Conservation (phyloP, 2,329 filamentous ascomycete species). For the Leptoxyphium fumago region DNA sequence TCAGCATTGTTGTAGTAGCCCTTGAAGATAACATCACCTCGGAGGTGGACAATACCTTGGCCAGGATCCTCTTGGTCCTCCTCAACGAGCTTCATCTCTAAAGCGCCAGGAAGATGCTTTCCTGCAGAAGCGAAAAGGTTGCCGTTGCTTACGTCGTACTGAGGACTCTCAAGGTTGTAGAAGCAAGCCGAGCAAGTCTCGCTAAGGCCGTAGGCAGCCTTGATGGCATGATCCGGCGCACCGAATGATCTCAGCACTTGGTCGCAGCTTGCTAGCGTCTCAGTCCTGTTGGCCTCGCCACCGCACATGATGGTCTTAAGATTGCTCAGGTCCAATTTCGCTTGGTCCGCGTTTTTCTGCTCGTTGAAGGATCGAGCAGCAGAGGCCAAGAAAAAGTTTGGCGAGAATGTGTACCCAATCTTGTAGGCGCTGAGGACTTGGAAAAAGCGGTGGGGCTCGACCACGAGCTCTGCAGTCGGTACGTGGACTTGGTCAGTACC, state of each 20-base stretch:
- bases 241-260: slow-evolving; percentile 4
- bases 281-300: slow-evolving; percentile 29
- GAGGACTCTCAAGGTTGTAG: slow-evolving; percentile 9
- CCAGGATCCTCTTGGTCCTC: neutral
- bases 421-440: slow-evolving; percentile 26
- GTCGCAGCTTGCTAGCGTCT: slow-evolving; percentile 6
- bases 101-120: slow-evolving; percentile 5
- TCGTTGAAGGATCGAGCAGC: slow-evolving; percentile 7
- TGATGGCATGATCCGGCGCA: slow-evolving; percentile 7
- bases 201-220: slow-evolving; percentile 10
- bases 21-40: slow-evolving; percentile 22
- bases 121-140: slow-evolving; percentile 10
- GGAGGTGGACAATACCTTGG: slow-evolving; percentile 2
- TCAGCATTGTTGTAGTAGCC: slow-evolving; percentile 19
- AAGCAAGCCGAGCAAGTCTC: slow-evolving; percentile 13
- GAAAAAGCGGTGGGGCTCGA: slow-evolving; percentile 26
- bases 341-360: neutral
- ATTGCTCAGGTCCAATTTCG: slow-evolving; percentile 15
- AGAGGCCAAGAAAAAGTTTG: slow-evolving; percentile 27
- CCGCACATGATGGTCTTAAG: slow-evolving; percentile 26
- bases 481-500: slow-evolving; percentile 34
- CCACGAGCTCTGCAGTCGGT: slow-evolving; percentile 25
- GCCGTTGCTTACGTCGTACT: slow-evolving; percentile 5
- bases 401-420: slow-evolving; percentile 31
- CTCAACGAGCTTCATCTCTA: slow-evolving; percentile 7